Percentiles rank a stretch among this genome's conserved stretches.
These are phyloP conservation scores for Penicillium ochrochloron DNA, from an alignment of 495 filamentous ascomycete genomes.

Conservation along the genomic window DNA sequence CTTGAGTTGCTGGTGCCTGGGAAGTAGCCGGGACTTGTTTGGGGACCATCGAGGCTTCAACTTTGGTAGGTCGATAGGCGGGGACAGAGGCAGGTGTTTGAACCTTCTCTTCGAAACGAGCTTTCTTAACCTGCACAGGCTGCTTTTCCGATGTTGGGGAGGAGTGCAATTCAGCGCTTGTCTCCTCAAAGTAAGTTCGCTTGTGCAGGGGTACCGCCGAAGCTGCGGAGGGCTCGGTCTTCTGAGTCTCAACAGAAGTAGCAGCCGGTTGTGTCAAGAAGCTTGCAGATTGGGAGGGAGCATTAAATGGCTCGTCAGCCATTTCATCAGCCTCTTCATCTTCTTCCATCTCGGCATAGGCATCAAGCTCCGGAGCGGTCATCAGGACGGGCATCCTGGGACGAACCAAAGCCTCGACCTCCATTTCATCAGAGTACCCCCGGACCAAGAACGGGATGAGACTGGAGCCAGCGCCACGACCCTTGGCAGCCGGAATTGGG, in stretches of 20 bases:
- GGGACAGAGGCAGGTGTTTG: slow-evolving; percentile 16
- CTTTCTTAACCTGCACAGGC: slow-evolving; percentile 37
- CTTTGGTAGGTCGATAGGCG: slow-evolving; percentile 11
- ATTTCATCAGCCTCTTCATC: slow-evolving; percentile 53
- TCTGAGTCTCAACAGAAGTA: slow-evolving; percentile 24
- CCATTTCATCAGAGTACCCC: slow-evolving; percentile 59
- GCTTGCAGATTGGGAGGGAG: slow-evolving; percentile 25
- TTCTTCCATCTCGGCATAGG: slow-evolving; percentile 36
- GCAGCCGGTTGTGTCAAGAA: slow-evolving; percentile 36
- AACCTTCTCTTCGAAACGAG: slow-evolving; percentile 35
- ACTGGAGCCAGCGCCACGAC: slow-evolving; percentile 62
- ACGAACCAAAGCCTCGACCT: slow-evolving; percentile 73
- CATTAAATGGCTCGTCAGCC: slow-evolving; percentile 20
- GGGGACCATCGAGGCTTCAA: slow-evolving; percentile 19
- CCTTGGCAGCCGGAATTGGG: slow-evolving; percentile 63
- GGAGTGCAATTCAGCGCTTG: slow-evolving; percentile 14
- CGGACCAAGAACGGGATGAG: slow-evolving; percentile 77
- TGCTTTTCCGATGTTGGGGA: slow-evolving; percentile 14
- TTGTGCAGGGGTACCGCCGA: slow-evolving; percentile 32
- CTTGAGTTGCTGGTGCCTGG: slow-evolving; percentile 16
- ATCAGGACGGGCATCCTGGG: slow-evolving; percentile 65
- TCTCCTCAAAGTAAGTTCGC: slow-evolving; percentile 41
- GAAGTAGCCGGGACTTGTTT: slow-evolving; percentile 17
- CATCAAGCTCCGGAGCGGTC: slow-evolving; percentile 34
- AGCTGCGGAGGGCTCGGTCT: slow-evolving; percentile 20